Evolutionary conservation across 352 stramenopile genomes (phyloP).

Genomic region (Phytophthora cryptogea): DNA sequence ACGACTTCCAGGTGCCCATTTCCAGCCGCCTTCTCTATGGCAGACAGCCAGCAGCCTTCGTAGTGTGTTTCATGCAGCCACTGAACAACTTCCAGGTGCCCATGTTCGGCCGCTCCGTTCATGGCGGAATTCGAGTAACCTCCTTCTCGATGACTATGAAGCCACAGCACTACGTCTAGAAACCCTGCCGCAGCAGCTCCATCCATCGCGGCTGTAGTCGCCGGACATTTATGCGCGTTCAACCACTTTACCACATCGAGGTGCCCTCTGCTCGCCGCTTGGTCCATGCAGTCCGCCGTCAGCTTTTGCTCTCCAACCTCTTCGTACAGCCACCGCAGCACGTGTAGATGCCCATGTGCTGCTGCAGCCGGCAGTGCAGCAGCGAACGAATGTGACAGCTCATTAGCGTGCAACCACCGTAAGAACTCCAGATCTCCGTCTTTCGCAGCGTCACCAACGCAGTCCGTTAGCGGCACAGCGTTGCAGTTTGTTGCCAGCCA

Average conservation of each 20-base stretch:
- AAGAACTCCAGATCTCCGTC: slow-evolving; percentile 24
- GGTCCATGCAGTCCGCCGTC: slow-evolving; percentile 17
- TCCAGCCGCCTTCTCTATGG: slow-evolving; percentile 31
- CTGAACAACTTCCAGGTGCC: slow-evolving; percentile 17
- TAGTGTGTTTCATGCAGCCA: slow-evolving; percentile 20
- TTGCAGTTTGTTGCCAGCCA: slow-evolving; percentile 16
- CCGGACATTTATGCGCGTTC: slow-evolving; percentile 10
- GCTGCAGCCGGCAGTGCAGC: slow-evolving; percentile 6
- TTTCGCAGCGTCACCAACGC: slow-evolving; percentile 13
- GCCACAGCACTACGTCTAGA: slow-evolving; percentile 21
- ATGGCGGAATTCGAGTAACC: slow-evolving; percentile 21
- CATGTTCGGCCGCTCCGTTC: slow-evolving; percentile 28
- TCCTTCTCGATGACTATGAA: slow-evolving; percentile 18
- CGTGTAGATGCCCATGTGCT: slow-evolving; percentile 10
- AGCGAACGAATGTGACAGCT: neutral
- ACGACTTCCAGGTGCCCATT: slow-evolving; percentile 31
- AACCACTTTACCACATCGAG: slow-evolving; percentile 29
- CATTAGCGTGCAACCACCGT: slow-evolving; percentile 13
- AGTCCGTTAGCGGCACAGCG: slow-evolving; percentile 1
- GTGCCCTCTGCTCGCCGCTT: slow-evolving; percentile 24
- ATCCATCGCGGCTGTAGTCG: slow-evolving; percentile 25
- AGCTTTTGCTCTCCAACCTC: slow-evolving; percentile 12
- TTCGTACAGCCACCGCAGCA: slow-evolving; percentile 23
- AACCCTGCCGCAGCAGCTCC: slow-evolving; percentile 17
- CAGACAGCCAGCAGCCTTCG: slow-evolving; percentile 23